Evolutionary conservation across 805 yeast genomes (phyloP).

Genomic region (Wickerhamomyces bovis): DNA sequence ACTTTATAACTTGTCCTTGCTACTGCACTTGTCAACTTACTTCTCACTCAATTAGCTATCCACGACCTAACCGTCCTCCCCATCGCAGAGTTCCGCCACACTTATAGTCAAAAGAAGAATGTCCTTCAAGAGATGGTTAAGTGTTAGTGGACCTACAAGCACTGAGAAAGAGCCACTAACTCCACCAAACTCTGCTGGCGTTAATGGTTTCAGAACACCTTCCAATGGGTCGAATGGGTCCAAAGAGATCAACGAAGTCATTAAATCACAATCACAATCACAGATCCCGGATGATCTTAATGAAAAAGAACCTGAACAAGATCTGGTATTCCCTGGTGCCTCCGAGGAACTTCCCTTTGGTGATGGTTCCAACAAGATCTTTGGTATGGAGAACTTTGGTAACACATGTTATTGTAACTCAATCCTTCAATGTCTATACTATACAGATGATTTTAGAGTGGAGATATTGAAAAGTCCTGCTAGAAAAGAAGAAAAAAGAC

Average conservation of each 20-base stretch:
- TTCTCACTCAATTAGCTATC: too few relatives aligned
- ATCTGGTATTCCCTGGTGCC: not conserved
- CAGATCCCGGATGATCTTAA: not conserved
- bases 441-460: slow-evolving; percentile 62
- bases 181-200: not conserved
- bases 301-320: not conserved
- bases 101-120: slow-evolving; percentile 1
- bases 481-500: slow-evolving; percentile 26
- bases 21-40: not conserved
- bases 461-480: slow-evolving; percentile 45
- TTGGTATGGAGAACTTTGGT: slow-evolving; percentile 82
- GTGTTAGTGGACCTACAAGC: slow-evolving; percentile 1
- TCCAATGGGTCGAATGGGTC: not conserved
- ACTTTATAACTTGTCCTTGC: too few relatives aligned
- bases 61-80: too few relatives aligned
- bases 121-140: slow-evolving; percentile 19
- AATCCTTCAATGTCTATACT: slow-evolving; percentile 80
- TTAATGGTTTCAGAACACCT: not conserved
- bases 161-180: slow-evolving; percentile 6
- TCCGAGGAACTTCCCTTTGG: slow-evolving; percentile 43
- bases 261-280: not conserved
- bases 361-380: slow-evolving; percentile 62
- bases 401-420: slow-evolving; percentile 95
- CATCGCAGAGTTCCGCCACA: not conserved
- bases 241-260: not conserved